Evolutionary conservation across 106 monocot genomes (phyloP), one percentile per base, ranked within the genome.

Genomic region (Dendrobium chrysotoxum): DNA sequence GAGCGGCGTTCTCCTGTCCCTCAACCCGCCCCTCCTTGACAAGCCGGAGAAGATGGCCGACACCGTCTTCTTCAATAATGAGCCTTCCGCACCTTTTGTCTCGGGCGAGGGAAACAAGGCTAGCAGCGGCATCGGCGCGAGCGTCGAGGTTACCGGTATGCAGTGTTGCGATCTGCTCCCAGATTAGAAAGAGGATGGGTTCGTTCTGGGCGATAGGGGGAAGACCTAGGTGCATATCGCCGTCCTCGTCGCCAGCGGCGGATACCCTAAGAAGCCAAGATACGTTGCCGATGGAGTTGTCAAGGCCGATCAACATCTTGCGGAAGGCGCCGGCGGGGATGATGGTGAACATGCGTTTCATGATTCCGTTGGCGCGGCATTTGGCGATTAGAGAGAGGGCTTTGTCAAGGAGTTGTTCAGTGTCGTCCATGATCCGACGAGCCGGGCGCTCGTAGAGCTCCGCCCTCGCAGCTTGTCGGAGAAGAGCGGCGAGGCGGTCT

Each of bases 171-270:
- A 95, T 85, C 72, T 91, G 87, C 18, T 89, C 87, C 95, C 95
- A 95, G 35, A 95, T 92, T 20, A 95, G 81, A 80, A 68, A 83
- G 25, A 95, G 86, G 53, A 95, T 91, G 26, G 95, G 95, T 61
- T 95, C 95, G 86, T 93, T 92, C 58, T 91, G 88, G 39, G 92
- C 92, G 84, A 95, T 95, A 53, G 92, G 92, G 23, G 92, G 91
- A 13, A 95, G 82, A 13, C 95, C 95, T 26, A 86, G 86, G 72
- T 86, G 78, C 44, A 67, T 84, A 58, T 88, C 90, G 72, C 89
- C 90, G 72, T 85, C 86, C 41, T 82, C 82, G 28, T 77, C 77
- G 30, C 82, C 82, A 0, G 89, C 83, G n/a, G 89, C 83, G 66
- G 93, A 93, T 73, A 90, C 93, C 38, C 93, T 78, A 53, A 93